Evolutionary conservation across 2,329 filamentous ascomycete genomes (phyloP), one percentile per base, ranked within the genome.

Genomic region (Leptographium galeiforme): DNA sequence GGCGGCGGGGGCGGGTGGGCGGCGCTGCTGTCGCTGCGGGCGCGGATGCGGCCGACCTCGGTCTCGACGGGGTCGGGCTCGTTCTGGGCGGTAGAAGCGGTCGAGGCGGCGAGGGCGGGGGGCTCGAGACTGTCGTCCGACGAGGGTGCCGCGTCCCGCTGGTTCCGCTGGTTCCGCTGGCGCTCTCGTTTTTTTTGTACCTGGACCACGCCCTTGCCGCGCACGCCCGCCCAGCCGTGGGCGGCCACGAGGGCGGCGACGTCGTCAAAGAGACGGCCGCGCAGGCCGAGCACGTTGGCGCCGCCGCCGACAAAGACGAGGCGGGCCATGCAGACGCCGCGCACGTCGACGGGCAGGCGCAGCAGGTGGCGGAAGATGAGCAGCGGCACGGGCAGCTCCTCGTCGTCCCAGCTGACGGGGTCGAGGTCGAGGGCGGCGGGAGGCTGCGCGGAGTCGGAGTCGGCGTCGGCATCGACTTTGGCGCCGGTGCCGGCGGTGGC

Each of bases 251-350:
- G 70, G 1, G 70, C 68, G 5, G 77, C 75, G 1, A 97, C 69
- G 61, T 97, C 90, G 54, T 85, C 78, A 36, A 95, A 68, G 40
- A 95, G 76, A 32, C 91, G 81, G 30, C 77, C 74, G 59, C 87
- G 89, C 32, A 98, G 70, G 1, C 93, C 93, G 0, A 90, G 77
- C 10, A 96, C 81, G 32, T 78, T 78, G 7, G 89, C 82, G 48
- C 85, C 85, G 2, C 89, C 89, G 36, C 93, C 93, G 0, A 84
- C 85, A 62, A 98, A 86, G 16, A 95, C 73, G 47, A 97, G 86
- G 41, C 91, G 85, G 1, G 89, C 83, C 82, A 96, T 93, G 66
- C 91, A 96, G 6, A 84, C 70, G 1, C 86, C 84, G 30, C 93
- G 82, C 5, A 90, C 82, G 66, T 98, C 93, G 5, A 91, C 70